Evolutionary conservation across 75 land plant species (phyloP).

Genomic region (Azolla pinnata): DNA sequence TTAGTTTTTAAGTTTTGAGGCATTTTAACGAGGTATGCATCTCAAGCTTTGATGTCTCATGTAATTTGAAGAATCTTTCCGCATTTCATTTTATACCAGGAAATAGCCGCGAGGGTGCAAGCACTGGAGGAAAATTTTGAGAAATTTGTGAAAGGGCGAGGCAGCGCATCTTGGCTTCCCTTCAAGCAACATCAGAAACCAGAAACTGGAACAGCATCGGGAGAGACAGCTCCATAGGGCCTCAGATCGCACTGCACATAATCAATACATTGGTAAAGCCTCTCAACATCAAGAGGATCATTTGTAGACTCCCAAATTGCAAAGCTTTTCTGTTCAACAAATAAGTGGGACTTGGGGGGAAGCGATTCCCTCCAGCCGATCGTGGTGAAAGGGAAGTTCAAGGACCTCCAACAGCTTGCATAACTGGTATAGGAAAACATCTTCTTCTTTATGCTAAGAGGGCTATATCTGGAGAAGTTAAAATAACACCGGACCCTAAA

Average conservation of each 20-base stretch:
- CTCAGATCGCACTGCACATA: not conserved
- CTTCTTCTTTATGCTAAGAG: too few species aligned
- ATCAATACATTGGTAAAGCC: not conserved
- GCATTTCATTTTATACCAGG: not conserved
- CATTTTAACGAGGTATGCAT: not conserved
- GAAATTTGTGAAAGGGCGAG: conserved; percentile 3
- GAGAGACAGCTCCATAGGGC: not conserved
- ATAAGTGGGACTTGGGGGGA: not conserved
- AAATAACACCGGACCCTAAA: too few species aligned
- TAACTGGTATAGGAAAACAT: too few species aligned
- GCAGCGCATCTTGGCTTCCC: not conserved
- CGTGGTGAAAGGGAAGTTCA: too few species aligned
- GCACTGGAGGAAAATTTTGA: not conserved
- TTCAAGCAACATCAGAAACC: conserved; percentile 5
- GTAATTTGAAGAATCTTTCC: not conserved
- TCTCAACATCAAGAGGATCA: not conserved
- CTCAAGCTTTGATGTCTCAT: not conserved
- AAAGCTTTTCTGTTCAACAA: not conserved
- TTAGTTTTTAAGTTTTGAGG: conserved; percentile 11
- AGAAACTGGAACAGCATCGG: not conserved
- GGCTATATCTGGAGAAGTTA: too few species aligned
- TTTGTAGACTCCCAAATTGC: too few species aligned
- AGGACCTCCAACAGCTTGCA: too few species aligned
- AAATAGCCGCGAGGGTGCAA: not conserved
- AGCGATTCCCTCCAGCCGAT: not conserved